These are phyloP conservation scores for Arthromyces matolae DNA, from an alignment of 768 basidiomycete genomes.

Conservation along the genomic window DNA sequence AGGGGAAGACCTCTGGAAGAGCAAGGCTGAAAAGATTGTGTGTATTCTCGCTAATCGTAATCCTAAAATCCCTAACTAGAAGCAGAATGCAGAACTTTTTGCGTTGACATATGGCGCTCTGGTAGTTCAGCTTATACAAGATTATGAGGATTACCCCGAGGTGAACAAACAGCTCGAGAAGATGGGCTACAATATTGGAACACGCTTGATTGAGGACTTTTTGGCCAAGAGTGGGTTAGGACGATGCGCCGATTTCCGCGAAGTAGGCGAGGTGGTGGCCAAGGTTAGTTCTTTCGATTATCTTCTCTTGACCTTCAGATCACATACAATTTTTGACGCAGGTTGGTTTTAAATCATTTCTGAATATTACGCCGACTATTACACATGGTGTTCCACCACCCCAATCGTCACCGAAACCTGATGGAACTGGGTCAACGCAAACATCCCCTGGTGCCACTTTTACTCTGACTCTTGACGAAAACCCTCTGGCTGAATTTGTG, in stretches of 20 bases:
- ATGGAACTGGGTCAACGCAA: slow-evolving; percentile 37
- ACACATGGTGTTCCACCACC: slow-evolving; percentile 61
- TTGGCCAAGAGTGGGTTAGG: slow-evolving; percentile 88
- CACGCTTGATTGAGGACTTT: slow-evolving; percentile 94
- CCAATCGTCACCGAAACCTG: slow-evolving; percentile 47
- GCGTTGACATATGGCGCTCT: slow-evolving; percentile 95
- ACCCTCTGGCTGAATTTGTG: slow-evolving; percentile 94
- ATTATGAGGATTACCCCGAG: slow-evolving; percentile 96
- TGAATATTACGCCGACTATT: slow-evolving; percentile 86
- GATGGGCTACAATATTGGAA: slow-evolving; percentile 99
- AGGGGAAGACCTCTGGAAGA: slow-evolving; percentile 96
- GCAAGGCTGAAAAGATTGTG: slow-evolving; percentile 91
- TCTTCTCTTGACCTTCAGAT: background rate
- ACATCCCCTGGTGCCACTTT: slow-evolving; percentile 59
- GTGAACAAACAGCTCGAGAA: slow-evolving; percentile 97
- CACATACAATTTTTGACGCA: slow-evolving; percentile 25
- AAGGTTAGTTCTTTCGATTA: slow-evolving; percentile 56
- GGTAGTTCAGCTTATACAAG: slow-evolving; percentile 97
- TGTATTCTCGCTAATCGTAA: slow-evolving; percentile 24
- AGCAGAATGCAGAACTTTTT: slow-evolving; percentile 95
- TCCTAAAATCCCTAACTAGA: slow-evolving; percentile 16
- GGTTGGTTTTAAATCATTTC: slow-evolving; percentile 98
- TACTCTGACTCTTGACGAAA: slow-evolving; percentile 87
- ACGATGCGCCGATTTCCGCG: slow-evolving; percentile 89
- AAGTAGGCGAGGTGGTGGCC: slow-evolving; percentile 92